Base-by-base conservation (phyloP, 805 yeast genomes). In the Pichia cephalocereana region DNA sequence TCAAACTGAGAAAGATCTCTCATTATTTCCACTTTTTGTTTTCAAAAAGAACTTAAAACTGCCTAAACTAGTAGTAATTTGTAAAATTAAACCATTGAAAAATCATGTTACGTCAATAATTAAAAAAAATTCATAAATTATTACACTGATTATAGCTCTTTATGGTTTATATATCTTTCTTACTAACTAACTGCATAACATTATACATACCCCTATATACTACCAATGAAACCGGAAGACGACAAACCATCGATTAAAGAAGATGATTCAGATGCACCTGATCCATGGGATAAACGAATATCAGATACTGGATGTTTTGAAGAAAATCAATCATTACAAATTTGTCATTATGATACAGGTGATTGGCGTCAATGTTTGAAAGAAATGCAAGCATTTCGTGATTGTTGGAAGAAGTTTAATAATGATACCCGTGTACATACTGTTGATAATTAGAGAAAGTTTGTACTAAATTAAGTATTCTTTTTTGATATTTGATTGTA, bases 281-380 rank as follows among this genome's bases (percentile, higher is more conserved):
- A 83, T 58, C 86, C 75, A 45, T 83, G 90, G 90, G 93, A 86
- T 58, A 64, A 73, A 59, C 67, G 95, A 51, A 86, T 86, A 44
- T 73, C 71, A 30, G 72, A 80, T 34, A 86, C 95, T 0, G 95
- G 95, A 2, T 86, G 95, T 60, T 72, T 76, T 14, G 83, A 75
- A 31, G 90, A 86, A 58, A 86, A 86, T 57, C 64, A 81, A 59
- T 77, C 77, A 15, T 66, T 86, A 32, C 86, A 82, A 46, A 64
- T 86, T 34, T 86, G 96, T 55, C 89, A 83, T 59, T 89, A 88
- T 4, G 95, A 85, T 50, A 82, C 82, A 1, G 79, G 79, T 30
- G 95, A 86, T 60, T 86, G 96, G 96, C 67, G 95, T 46, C 66
- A 79, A 57, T 85, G 95, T 54, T 61, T 77, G 2, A 66, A 68